Percentiles rank a stretch among this genome's conserved stretches.
Conservation (phyloP, 2,329 filamentous ascomycete genomes). For the Metarhizium robertsii region DNA sequence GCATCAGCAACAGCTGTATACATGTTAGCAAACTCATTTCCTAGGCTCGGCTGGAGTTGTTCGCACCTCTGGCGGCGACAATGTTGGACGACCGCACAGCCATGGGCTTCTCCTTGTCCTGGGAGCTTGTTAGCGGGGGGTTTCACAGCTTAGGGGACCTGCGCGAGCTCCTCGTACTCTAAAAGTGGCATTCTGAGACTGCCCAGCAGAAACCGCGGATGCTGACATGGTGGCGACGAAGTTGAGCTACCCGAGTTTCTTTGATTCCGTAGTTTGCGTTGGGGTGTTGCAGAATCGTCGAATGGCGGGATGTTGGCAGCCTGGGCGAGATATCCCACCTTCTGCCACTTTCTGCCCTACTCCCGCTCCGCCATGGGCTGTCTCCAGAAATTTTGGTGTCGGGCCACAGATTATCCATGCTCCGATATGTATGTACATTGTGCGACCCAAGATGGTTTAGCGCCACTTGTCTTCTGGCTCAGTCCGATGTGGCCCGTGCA, state of each 20-base stretch:
- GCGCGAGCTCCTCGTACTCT: slow-evolving; percentile 35
- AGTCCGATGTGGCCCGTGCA: slow-evolving; percentile 19
- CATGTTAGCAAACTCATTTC: slow-evolving; percentile 3
- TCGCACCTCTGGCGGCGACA: slow-evolving; percentile 82
- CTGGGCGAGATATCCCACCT: slow-evolving; percentile 29
- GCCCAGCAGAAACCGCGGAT: slow-evolving; percentile 25
- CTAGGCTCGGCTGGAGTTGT: neutral
- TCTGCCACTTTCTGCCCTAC: slow-evolving; percentile 22
- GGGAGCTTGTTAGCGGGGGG: slow-evolving; percentile 27
- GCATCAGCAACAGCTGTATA: slow-evolving; percentile 83
- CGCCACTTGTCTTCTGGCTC: slow-evolving; percentile 7
- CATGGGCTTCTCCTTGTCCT: slow-evolving; percentile 96
- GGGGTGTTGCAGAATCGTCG: slow-evolving; percentile 18
- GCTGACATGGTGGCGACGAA: slow-evolving; percentile 39
- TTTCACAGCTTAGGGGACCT: slow-evolving; percentile 14
- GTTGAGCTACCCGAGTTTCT: slow-evolving; percentile 15
- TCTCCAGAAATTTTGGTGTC: slow-evolving; percentile 31
- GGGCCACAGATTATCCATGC: slow-evolving; percentile 30
- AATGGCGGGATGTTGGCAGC: slow-evolving; percentile 17
- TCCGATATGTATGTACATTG: slow-evolving; percentile 17
- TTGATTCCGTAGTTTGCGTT: slow-evolving; percentile 19
- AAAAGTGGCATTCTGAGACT: slow-evolving; percentile 45
- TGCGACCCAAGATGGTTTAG: slow-evolving; percentile 15
- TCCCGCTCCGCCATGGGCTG: slow-evolving; percentile 17
- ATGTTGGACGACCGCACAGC: slow-evolving; percentile 95